Conservation (phyloP, 257 asterid species). For the Prunella vulgaris region DNA sequence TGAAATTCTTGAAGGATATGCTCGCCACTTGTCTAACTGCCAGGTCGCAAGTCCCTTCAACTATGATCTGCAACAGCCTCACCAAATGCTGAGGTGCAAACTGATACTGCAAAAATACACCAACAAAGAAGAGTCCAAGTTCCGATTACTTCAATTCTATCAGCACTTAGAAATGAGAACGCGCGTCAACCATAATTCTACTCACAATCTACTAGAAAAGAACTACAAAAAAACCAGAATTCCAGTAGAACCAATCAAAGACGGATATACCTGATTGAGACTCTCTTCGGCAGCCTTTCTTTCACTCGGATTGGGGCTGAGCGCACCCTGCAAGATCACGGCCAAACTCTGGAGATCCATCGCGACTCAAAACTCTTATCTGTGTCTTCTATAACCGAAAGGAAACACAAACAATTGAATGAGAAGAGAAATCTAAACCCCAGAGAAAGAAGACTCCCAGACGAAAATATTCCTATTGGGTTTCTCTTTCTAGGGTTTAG, state of each 20-base stretch:
- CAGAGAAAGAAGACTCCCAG: conserved; percentile 20
- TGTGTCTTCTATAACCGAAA: background rate
- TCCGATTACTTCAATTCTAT: conserved; percentile 1
- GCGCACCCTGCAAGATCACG: conserved; percentile 66
- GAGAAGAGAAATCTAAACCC: conserved; percentile 22
- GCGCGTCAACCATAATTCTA: background rate
- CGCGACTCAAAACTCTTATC: conserved; percentile 7
- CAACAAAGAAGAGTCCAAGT: conserved; percentile 2
- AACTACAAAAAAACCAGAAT: background rate
- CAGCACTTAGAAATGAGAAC: background rate
- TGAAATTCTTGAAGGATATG: conserved; percentile 87
- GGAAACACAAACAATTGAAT: background rate
- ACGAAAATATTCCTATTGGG: conserved; percentile 9
- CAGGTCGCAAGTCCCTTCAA: conserved; percentile 69
- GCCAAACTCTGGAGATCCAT: conserved; percentile 91
- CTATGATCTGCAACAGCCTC: conserved; percentile 91
- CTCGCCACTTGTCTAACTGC: conserved; percentile 97
- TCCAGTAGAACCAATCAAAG: background rate
- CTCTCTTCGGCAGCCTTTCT: conserved; percentile 89
- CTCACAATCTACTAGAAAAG: background rate
- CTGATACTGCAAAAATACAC: conserved; percentile 58
- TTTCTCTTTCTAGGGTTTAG: conserved; percentile 46
- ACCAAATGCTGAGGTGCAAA: conserved; percentile 88
- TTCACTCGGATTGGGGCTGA: conserved; percentile 79
- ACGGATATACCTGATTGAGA: conserved; percentile 65